phyloP scores from a whole-genome alignment of 2,329 filamentous ascomycete genomes.

The Stylonectria norvegica region DNA sequence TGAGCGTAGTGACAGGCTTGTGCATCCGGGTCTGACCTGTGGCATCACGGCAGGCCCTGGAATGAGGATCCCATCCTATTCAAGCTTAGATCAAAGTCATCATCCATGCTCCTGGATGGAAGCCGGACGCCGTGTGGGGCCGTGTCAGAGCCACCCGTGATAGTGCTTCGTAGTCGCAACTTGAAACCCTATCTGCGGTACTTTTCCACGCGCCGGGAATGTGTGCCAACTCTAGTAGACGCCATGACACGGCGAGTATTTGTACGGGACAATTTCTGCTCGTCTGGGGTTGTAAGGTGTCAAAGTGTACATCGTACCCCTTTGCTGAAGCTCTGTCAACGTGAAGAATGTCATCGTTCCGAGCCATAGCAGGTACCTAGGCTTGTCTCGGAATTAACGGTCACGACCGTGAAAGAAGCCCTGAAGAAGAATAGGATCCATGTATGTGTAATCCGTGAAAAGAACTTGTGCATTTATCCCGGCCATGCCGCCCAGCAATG shows the following conservation, averaged over 20 bases:
- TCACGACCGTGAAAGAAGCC: too few relatives aligned
- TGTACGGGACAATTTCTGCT: too few relatives aligned
- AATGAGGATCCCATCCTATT: background rate
- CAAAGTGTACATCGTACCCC: too few relatives aligned
- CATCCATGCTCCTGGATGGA: conserved; percentile 15
- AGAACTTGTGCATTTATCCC: too few relatives aligned
- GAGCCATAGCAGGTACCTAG: too few relatives aligned
- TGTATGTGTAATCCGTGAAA: too few relatives aligned
- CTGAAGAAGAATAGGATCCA: too few relatives aligned
- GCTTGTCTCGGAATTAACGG: too few relatives aligned
- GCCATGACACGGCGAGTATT: conserved; percentile 19
- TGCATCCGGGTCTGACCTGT: background rate
- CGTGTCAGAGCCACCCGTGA: conserved; percentile 16
- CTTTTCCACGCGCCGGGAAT: conserved; percentile 17
- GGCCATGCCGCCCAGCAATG: conserved; percentile 15
- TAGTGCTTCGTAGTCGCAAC: conserved; percentile 12
- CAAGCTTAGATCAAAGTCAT: background rate
- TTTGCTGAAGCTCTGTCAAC: too few relatives aligned
- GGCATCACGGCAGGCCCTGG: conserved; percentile 1
- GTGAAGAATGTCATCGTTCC: too few relatives aligned
- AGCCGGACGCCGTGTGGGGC: conserved; percentile 26
- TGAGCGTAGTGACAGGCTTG: background rate
- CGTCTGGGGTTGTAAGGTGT: too few relatives aligned
- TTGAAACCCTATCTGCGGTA: conserved; percentile 8
- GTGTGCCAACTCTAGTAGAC: conserved; percentile 20